Percentiles rank a stretch among this genome's conserved stretches.
Conservation (phyloP, 352 stramenopile genomes). For the Globisporangium mamillatum region DNA sequence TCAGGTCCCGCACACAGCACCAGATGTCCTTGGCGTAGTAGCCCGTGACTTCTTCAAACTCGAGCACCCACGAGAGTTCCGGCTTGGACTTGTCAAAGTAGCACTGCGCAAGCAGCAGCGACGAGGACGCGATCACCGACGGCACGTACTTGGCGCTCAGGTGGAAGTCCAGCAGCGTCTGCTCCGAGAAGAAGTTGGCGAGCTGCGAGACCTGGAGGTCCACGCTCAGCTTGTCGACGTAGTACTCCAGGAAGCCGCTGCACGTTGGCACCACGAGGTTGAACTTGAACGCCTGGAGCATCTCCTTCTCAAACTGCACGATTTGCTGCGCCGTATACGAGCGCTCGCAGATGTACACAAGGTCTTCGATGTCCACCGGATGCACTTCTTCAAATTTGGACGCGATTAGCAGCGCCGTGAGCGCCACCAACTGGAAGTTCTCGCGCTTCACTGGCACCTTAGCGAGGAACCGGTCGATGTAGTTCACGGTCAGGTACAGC, state of each 20-base stretch:
- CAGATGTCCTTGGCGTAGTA: conserved; percentile 38
- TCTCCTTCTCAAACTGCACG: conserved; percentile 89
- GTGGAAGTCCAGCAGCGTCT: conserved; percentile 52
- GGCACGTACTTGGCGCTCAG: conserved; percentile 47
- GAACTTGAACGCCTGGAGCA: conserved; percentile 96
- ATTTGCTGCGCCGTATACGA: conserved; percentile 90
- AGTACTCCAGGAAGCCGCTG: conserved; percentile 95
- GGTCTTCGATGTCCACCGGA: conserved; percentile 94
- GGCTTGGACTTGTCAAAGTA: conserved; percentile 41
- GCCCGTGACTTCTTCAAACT: conserved; percentile 45
- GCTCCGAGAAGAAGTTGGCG: conserved; percentile 59
- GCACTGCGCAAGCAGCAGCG: conserved; percentile 48
- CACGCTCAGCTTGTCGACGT: conserved; percentile 81
- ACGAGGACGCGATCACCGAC: conserved; percentile 45
- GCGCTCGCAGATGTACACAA: conserved; percentile 98
- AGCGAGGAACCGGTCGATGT: conserved; percentile 97
- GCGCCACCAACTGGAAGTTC: conserved; percentile 97
- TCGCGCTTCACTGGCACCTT: conserved; percentile 83
- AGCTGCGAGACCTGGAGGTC: conserved; percentile 41
- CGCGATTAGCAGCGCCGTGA: conserved; percentile 95
- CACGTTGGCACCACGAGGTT: conserved; percentile 95
- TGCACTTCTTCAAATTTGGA: conserved; percentile 99
- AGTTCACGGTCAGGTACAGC: conserved; percentile 97
- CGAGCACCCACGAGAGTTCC: conserved; percentile 41
- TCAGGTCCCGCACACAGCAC: conserved; percentile 37